Percentiles rank a stretch among this genome's conserved stretches.
These are phyloP conservation scores for Cystobasidium slooffiae DNA, from an alignment of 1,284 basidiomycete genomes.

Conservation along the genomic window DNA sequence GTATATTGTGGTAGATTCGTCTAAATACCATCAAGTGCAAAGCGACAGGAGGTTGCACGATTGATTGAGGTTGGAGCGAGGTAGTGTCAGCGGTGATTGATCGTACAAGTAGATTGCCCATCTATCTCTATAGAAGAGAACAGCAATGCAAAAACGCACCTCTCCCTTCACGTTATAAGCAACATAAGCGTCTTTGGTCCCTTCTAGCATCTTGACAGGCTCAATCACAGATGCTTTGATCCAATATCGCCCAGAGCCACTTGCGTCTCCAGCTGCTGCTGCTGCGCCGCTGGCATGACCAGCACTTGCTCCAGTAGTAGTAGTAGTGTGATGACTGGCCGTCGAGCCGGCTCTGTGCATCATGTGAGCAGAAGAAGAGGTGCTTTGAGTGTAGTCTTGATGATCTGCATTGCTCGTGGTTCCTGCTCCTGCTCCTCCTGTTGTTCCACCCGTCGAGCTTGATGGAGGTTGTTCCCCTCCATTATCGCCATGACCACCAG, in stretches of 20 bases:
- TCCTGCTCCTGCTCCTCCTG: background rate
- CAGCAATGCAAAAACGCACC: too few relatives aligned
- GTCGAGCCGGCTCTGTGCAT: conserved; percentile 6
- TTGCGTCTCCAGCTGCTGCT: background rate
- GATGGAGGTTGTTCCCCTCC: background rate
- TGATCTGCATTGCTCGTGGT: background rate
- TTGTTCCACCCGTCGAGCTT: background rate
- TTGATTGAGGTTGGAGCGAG: background rate
- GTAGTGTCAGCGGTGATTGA: too few relatives aligned
- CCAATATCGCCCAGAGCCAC: conserved; percentile 34
- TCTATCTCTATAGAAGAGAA: too few relatives aligned
- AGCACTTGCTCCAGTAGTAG: background rate
- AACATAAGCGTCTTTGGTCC: conserved; percentile 94
- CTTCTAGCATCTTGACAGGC: conserved; percentile 91
- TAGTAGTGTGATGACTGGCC: background rate
- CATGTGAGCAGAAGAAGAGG: background rate
- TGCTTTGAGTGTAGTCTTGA: background rate
- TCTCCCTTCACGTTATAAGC: conserved; percentile 89
- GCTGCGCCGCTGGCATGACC: background rate
- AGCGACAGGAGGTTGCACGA: background rate
- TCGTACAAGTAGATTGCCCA: too few relatives aligned
- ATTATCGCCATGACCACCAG: background rate
- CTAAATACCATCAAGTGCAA: conserved; percentile 58
- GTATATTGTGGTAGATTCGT: conserved; percentile 81
- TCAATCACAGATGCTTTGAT: conserved; percentile 69